Evolutionary conservation across 1,139 yeast genomes (phyloP).

Genomic region (Cylindricascospora bacillispora): DNA sequence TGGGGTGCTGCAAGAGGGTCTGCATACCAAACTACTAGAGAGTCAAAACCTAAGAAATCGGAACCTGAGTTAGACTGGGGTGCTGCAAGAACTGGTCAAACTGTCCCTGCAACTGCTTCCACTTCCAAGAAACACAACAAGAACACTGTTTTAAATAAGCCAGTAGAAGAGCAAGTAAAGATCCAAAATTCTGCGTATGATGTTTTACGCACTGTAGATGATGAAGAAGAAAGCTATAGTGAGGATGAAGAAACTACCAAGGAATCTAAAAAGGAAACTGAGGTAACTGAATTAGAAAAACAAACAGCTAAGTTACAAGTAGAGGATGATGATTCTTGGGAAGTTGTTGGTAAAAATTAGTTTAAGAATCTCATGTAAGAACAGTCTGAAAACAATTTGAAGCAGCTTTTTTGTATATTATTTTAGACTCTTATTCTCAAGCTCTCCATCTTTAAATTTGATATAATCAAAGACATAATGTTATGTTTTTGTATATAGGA

Average conservation of each 20-base stretch:
- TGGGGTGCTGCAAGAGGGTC: slow-evolving; percentile 30
- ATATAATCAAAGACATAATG: too few species aligned
- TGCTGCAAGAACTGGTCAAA: slow-evolving; percentile 31
- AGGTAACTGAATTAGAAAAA: slow-evolving; percentile 29
- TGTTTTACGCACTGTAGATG: slow-evolving; percentile 56
- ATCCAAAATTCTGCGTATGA: slow-evolving; percentile 50
- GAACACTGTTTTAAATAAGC: slow-evolving; percentile 17
- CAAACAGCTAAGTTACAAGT: slow-evolving; percentile 31
- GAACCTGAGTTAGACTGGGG: slow-evolving; percentile 15
- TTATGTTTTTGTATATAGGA: too few species aligned
- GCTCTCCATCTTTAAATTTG: too few species aligned
- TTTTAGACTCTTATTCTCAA: too few species aligned
- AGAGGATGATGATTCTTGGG: slow-evolving; percentile 43
- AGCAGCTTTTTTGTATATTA: too few species aligned
- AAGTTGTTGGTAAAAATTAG: slow-evolving; percentile 42
- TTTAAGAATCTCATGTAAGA: neutral
- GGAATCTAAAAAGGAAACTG: slow-evolving; percentile 7
- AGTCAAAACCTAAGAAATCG: slow-evolving; percentile 6
- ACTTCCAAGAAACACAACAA: slow-evolving; percentile 6
- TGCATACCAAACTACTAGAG: neutral
- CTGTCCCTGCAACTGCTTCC: slow-evolving; percentile 9
- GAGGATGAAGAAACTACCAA: slow-evolving; percentile 22
- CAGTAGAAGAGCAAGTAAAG: slow-evolving; percentile 28
- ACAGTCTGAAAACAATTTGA: neutral
- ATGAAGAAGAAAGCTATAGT: slow-evolving; percentile 47